Base-by-base conservation (phyloP, 305 asterid genomes). In the Withania somnifera region DNA sequence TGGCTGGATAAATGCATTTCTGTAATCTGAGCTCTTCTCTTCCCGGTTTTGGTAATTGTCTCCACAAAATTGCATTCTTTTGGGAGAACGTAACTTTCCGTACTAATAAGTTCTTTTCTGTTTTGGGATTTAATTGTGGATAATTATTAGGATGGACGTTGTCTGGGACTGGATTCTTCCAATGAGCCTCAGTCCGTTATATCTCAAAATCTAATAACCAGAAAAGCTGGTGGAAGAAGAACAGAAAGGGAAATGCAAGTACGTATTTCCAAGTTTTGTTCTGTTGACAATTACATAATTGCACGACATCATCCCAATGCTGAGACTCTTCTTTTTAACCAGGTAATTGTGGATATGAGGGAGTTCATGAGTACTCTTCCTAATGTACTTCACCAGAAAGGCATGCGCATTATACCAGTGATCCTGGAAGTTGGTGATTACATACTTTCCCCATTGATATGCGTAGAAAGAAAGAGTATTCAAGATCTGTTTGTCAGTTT, bases 281-380 rank as follows among this genome's bases (percentile, higher is more conserved):
- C 73, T 51, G 64, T 64, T 11, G 47, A 34, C 77, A 14, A 64
- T 52, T 28, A 63, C 81, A 71, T 14, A 47, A 20, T 51, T 61
- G 52, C 81, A 63, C 3, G 5, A 8, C 19, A 19, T 20, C 17
- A 47, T 45, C 76, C 26, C 51, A 45, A 67, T 45, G 19, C 34
- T 28, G 22, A 57, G 45, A 80, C 77, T 42, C n/a, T 11, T 63
- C 42, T 64, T 77, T 83, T 32, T 53, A 26, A 76, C 84, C 84
- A 95, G 99, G 92, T 95, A 84, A 94, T 95, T 77, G 99, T 95
- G 90, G 99, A 95, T 89, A 95, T 95, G 99, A 93, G 99, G 86
- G 99, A 95, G 89, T 95, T 95, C 88, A 95, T 95, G 99, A 95
- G 99, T 93, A 95, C 98, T 87, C 98, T 95, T 56, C 99, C 99